Conservation (phyloP, 306 rosid species). For the Gillenia trifoliata region DNA sequence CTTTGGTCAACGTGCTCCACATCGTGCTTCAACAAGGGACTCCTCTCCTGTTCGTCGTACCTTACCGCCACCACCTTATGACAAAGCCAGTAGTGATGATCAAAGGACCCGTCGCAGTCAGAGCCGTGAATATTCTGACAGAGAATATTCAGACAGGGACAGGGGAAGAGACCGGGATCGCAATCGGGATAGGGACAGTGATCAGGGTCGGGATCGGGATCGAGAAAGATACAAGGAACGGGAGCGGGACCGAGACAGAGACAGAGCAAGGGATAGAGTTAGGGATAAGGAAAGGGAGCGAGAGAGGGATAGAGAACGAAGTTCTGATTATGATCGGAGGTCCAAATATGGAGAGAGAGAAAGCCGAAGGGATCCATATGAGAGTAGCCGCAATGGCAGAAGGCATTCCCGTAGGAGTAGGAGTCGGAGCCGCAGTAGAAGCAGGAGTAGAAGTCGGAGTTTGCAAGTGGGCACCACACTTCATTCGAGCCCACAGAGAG, state of each 20-base stretch:
- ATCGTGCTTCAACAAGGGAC: slow-evolving; percentile 94
- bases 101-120: slow-evolving; percentile 48
- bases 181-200: slow-evolving; percentile 37
- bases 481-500: slow-evolving; percentile 51
- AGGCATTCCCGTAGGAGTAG: slow-evolving; percentile 54
- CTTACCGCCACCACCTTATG: slow-evolving; percentile 47
- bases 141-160: slow-evolving; percentile 37
- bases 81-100: slow-evolving; percentile 56
- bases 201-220: slow-evolving; percentile 31
- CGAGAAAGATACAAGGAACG: slow-evolving; percentile 35
- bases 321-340: slow-evolving; percentile 57
- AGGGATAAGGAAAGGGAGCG: slow-evolving; percentile 28
- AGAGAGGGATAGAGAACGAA: slow-evolving; percentile 41
- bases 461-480: slow-evolving; percentile 50
- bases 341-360: slow-evolving; percentile 52
- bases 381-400: slow-evolving; percentile 38
- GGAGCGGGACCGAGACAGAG: slow-evolving; percentile 34
- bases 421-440: slow-evolving; percentile 62
- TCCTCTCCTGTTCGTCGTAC: slow-evolving; percentile 95
- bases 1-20: slow-evolving; percentile 99
- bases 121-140: slow-evolving; percentile 77
- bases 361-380: slow-evolving; percentile 63
- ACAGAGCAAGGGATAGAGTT: slow-evolving; percentile 28
- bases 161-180: slow-evolving; percentile 29
- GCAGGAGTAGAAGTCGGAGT: slow-evolving; percentile 69